Evolutionary conservation across 495 filamentous ascomycete genomes (phyloP).

Genomic region (Neohortaea acidophila): DNA sequence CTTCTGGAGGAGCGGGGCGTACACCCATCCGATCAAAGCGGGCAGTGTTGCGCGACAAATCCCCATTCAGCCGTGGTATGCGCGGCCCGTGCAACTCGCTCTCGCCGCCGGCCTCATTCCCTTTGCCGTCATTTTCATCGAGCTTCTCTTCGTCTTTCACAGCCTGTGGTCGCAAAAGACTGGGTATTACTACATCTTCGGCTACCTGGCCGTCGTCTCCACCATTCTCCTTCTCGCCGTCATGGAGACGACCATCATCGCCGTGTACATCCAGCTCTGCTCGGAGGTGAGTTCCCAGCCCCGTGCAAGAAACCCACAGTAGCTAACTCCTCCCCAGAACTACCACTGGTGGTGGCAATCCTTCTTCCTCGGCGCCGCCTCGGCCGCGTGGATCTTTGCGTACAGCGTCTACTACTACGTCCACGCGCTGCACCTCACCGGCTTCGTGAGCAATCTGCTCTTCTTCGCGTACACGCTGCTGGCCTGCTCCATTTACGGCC

Average conservation of each 20-base stretch:
- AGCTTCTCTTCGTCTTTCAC: slow-evolving; percentile 83
- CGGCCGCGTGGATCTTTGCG: slow-evolving; percentile 68
- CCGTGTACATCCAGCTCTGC: slow-evolving; percentile 76
- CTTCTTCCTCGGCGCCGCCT: slow-evolving; percentile 68
- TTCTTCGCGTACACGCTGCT: slow-evolving; percentile 79
- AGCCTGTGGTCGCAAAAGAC: slow-evolving; percentile 87
- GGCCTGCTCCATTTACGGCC: slow-evolving; percentile 69
- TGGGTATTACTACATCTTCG: slow-evolving; percentile 90
- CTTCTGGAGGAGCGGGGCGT: slow-evolving; percentile 47
- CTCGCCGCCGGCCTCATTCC: slow-evolving; percentile 71
- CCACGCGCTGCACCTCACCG: slow-evolving; percentile 66
- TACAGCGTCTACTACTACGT: slow-evolving; percentile 84
- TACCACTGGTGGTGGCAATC: slow-evolving; percentile 96
- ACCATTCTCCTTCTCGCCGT: slow-evolving; percentile 64
- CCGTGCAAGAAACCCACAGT: neutral
- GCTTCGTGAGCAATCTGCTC: slow-evolving; percentile 62
- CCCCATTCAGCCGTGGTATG: slow-evolving; percentile 69
- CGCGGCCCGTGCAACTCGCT: slow-evolving; percentile 43
- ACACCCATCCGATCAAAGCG: slow-evolving; percentile 83
- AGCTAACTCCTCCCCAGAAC: slow-evolving; percentile 39
- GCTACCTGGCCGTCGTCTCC: slow-evolving; percentile 65
- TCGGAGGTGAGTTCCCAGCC: slow-evolving; percentile 38
- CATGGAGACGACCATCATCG: slow-evolving; percentile 78
- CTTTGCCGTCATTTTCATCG: slow-evolving; percentile 88
- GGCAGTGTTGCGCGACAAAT: slow-evolving; percentile 58